These are phyloP conservation scores for Rhynchospora breviuscula DNA, from an alignment of 176 grass and related monocot genomes.

Conservation along the genomic window DNA sequence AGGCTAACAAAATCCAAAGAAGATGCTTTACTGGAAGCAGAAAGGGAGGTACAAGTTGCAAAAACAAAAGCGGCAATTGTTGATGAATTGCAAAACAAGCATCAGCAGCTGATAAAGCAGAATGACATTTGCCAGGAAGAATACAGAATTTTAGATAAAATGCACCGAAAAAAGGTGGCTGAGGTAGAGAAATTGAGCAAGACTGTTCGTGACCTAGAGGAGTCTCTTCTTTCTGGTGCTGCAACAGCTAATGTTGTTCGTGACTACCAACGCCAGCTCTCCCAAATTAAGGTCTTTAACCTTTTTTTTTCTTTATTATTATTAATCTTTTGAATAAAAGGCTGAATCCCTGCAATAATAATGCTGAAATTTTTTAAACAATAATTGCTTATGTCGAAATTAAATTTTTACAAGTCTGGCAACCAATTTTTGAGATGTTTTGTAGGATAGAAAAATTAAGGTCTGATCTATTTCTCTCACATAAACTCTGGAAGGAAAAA, in stretches of 20 bases:
- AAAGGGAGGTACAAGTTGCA: constrained; percentile 86
- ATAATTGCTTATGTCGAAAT: too few species aligned
- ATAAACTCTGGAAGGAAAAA: too few species aligned
- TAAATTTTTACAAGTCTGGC: too few species aligned
- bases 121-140: constrained; percentile 99
- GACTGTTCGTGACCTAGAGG: constrained; percentile 82
- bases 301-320: not conserved
- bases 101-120: constrained; percentile 96
- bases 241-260: constrained; percentile 87
- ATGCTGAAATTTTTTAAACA: too few species aligned
- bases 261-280: constrained; percentile 83
- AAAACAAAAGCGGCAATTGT: constrained; percentile 90
- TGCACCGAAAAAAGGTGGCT: constrained; percentile 84
- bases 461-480: too few species aligned
- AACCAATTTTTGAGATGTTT: too few species aligned
- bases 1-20: constrained; percentile 95
- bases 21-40: constrained; percentile 81
- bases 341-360: not conserved
- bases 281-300: constrained; percentile 57
- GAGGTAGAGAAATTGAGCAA: constrained; percentile 90
- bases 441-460: too few species aligned
- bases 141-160: constrained; percentile 89
- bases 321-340: not conserved
- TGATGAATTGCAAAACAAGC: constrained; percentile 97
- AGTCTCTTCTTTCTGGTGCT: constrained; percentile 89